phyloP scores from a whole-genome alignment of 1,139 yeast species.

The Kazachstania sp. region DNA sequence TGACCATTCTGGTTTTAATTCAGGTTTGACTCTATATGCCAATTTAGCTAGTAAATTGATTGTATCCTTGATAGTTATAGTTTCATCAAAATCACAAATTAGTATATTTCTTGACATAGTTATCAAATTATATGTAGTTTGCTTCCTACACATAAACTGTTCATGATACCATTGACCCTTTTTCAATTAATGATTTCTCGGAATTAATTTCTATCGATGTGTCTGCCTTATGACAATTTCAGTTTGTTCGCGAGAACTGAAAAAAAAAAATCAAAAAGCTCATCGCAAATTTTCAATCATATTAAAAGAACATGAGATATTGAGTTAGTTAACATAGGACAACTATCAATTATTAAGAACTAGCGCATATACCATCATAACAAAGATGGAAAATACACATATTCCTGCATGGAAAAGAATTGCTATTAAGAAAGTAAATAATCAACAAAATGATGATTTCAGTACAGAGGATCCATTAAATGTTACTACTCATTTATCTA shows the following conservation, averaged over 20 bases:
- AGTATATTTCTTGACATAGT: constrained; percentile 13
- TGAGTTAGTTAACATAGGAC: no score
- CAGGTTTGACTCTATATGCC: constrained; percentile 16
- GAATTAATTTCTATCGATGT: neutral
- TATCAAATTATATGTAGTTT: neutral
- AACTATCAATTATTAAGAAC: neutral
- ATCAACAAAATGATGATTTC: constrained; percentile 17
- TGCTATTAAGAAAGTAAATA: constrained; percentile 43
- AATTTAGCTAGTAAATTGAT: constrained; percentile 19
- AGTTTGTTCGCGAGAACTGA: neutral
- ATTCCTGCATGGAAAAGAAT: constrained; percentile 89
- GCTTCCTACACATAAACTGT: neutral
- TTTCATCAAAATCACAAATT: constrained; percentile 30
- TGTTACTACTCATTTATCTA: constrained; percentile 39
- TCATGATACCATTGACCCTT: neutral
- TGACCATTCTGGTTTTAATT: constrained; percentile 20
- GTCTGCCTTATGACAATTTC: neutral
- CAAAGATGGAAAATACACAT: constrained; percentile 20
- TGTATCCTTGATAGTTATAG: constrained; percentile 27
- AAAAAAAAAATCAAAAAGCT: neutral
- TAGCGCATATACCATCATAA: no score
- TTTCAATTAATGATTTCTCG: neutral
- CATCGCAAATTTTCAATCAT: constrained; percentile 19
- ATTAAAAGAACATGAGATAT: no score
- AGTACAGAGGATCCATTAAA: constrained; percentile 32